These are phyloP conservation scores for Dunaliella salina DNA, from an alignment of 163 green algal species.

Conservation along the genomic window DNA sequence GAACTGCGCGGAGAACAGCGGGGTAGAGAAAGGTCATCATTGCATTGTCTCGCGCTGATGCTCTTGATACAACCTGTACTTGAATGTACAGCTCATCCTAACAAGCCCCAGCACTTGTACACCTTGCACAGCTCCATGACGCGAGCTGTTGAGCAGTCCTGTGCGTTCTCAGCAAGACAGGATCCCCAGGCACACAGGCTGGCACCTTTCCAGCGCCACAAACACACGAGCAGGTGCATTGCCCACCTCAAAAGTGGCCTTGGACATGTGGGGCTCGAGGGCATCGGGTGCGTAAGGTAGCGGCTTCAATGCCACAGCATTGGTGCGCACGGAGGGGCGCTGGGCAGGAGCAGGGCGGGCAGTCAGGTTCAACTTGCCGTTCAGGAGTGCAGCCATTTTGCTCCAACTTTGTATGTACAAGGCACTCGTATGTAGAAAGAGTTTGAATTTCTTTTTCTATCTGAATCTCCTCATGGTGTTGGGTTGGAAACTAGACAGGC, in stretches of 20 bases:
- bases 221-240: background rate
- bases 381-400: too few relatives aligned
- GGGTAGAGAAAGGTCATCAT: background rate
- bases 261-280: constrained; percentile 75
- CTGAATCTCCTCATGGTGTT: too few relatives aligned
- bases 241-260: constrained; percentile 48
- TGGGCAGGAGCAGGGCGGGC: background rate
- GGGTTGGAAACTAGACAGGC: too few relatives aligned
- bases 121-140: too few relatives aligned
- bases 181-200: background rate
- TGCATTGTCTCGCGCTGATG: background rate
- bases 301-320: constrained; percentile 45
- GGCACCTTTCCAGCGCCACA: background rate
- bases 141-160: background rate
- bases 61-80: background rate
- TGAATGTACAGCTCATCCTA: constrained; percentile 6
- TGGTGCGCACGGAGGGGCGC: constrained; percentile 23
- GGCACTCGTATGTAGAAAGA: too few relatives aligned
- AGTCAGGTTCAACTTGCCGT: too few relatives aligned
- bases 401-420: too few relatives aligned
- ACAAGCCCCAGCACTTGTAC: too few relatives aligned
- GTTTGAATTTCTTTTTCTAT: too few relatives aligned
- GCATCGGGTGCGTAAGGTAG: constrained; percentile 63
- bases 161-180: too few relatives aligned
- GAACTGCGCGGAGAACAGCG: constrained; percentile 25